Evolutionary conservation across 331 rosid genomes (phyloP).

Genomic region (Acacia pycnantha): DNA sequence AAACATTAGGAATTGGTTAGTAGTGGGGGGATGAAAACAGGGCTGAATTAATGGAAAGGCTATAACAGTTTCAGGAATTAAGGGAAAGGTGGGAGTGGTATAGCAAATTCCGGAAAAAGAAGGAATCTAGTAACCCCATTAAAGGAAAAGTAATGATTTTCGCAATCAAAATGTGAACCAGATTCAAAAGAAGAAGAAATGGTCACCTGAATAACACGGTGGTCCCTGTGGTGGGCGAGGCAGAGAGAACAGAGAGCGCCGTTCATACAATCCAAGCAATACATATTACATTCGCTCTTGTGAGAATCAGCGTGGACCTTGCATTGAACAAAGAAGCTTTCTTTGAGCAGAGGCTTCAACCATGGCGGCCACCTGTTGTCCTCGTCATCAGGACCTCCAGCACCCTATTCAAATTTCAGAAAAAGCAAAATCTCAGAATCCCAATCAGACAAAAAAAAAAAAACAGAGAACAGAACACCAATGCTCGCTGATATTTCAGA

Average conservation of each 20-base stretch:
- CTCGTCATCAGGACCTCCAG: constrained; percentile 90
- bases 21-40: background rate
- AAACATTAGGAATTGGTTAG: background rate
- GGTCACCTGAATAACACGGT: constrained; percentile 85
- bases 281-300: constrained; percentile 98
- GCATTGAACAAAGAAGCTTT: constrained; percentile 94
- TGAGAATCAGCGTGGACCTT: constrained; percentile 85
- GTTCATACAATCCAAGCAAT: constrained; percentile 92
- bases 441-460: constrained; percentile 17
- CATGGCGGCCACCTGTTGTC: constrained; percentile 98
- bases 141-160: constrained; percentile 33
- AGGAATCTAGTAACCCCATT: constrained; percentile 19
- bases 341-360: constrained; percentile 86
- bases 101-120: background rate
- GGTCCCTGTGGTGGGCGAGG: constrained; percentile 81
- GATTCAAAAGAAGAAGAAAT: background rate
- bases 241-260: constrained; percentile 94
- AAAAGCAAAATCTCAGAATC: background rate
- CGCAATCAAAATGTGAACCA: constrained; percentile 27
- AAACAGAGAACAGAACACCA: constrained; percentile 1
- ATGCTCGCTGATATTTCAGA: background rate
- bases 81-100: background rate
- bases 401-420: constrained; percentile 55
- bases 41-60: constrained; percentile 10
- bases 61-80: background rate